phyloP scores from a whole-genome alignment of 2,329 filamentous ascomycete species.

The Ciborinia camelliae region DNA sequence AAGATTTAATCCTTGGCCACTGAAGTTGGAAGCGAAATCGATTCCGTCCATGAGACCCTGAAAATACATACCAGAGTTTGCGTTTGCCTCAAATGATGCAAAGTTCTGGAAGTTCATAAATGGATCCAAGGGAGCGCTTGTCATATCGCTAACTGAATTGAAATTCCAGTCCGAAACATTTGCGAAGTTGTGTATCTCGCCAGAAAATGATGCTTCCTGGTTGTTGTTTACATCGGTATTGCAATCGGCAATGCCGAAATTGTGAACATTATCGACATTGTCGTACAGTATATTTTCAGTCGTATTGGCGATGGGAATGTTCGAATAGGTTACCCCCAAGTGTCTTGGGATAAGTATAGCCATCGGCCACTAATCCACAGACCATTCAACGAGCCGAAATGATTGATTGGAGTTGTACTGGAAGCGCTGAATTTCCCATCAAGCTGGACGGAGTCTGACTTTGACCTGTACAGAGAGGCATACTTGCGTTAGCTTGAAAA shows the following conservation, averaged over 20 bases:
- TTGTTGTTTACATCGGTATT: background rate
- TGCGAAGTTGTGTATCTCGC: background rate
- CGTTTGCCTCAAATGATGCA: background rate
- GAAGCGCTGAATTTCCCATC: no score
- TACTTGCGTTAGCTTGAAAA: no score
- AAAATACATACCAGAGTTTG: background rate
- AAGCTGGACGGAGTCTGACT: no score
- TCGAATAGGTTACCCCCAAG: no score
- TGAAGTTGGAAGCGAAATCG: background rate
- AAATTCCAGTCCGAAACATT: background rate
- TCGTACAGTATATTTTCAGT: background rate
- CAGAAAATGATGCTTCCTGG: background rate
- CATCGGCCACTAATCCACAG: conserved; percentile 12
- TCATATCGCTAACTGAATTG: background rate
- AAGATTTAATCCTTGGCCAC: background rate
- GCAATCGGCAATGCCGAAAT: background rate
- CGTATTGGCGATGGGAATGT: background rate
- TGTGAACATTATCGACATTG: background rate
- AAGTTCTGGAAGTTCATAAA: background rate
- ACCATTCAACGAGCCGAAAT: no score
- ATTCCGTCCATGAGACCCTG: background rate
- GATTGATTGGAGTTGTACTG: no score
- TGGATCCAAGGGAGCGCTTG: background rate
- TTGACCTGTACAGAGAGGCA: no score
- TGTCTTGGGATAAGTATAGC: conserved; percentile 1